Conservation (phyloP, 2,329 filamentous ascomycete species). For the Monosporascus sp. region DNA sequence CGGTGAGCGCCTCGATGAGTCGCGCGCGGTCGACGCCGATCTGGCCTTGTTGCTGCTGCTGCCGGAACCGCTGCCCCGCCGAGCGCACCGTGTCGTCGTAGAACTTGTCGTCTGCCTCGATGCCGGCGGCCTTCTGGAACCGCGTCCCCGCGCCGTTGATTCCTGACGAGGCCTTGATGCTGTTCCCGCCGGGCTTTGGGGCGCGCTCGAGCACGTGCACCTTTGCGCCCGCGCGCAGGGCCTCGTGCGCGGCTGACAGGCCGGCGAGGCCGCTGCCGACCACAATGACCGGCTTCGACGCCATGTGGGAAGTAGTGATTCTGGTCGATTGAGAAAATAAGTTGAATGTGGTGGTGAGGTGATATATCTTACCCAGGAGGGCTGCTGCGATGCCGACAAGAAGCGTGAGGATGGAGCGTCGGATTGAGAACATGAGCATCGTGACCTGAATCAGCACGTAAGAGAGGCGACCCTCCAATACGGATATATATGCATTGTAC, state of each 20-base stretch:
- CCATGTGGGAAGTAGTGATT: background rate
- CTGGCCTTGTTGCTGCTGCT: constrained; percentile 10
- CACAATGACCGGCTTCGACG: constrained; percentile 43
- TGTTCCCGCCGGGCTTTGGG: constrained; percentile 57
- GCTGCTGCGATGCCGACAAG: background rate
- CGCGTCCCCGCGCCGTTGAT: constrained; percentile 59
- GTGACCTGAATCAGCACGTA: background rate
- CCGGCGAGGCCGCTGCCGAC: constrained; percentile 63
- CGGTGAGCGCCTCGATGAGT: constrained; percentile 45
- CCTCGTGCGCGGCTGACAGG: constrained; percentile 52
- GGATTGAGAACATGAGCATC: background rate
- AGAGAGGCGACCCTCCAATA: background rate
- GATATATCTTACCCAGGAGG: background rate
- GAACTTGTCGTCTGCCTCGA: constrained; percentile 37
- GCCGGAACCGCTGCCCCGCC: constrained; percentile 39
- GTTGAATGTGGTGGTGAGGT: background rate
- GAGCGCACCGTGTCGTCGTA: constrained; percentile 53
- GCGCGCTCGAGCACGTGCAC: constrained; percentile 57
- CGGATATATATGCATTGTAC: no score
- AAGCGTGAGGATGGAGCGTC: background rate
- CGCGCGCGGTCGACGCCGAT: constrained; percentile 30
- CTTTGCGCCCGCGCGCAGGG: constrained; percentile 44
- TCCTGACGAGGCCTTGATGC: constrained; percentile 62
- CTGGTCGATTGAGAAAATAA: background rate
- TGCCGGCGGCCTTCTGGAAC: constrained; percentile 42